Conservation (phyloP, 345 rosid genomes). For the Gossypium anomalum region DNA sequence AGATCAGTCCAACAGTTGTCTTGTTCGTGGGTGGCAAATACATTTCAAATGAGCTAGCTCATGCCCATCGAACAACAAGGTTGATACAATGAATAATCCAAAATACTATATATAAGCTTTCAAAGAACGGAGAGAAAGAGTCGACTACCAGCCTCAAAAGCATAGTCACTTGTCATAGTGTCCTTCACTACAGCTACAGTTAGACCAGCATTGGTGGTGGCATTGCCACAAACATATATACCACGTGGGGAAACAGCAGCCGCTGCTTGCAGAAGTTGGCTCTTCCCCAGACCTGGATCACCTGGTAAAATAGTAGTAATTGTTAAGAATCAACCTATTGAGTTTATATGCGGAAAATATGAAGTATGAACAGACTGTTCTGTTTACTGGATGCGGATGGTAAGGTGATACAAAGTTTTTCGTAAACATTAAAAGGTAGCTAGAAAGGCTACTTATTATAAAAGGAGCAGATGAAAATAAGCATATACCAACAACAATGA, state of each 20-base stretch:
- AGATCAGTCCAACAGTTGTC: slow-evolving; percentile 76
- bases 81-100: not conserved
- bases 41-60: not conserved
- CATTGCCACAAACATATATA: slow-evolving; percentile 85
- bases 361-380: not conserved
- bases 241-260: slow-evolving; percentile 93
- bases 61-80: not conserved
- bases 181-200: slow-evolving; percentile 98
- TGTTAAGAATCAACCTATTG: not conserved
- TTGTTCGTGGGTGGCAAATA: not conserved
- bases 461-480: slow-evolving; percentile 13
- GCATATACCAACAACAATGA: slow-evolving; percentile 87
- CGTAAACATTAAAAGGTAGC: not conserved
- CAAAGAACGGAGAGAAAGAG: slow-evolving; percentile 22
- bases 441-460: not conserved
- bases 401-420: not conserved
- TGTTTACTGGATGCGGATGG: not conserved
- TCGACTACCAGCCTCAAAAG: slow-evolving; percentile 89
- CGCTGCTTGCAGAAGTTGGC: slow-evolving; percentile 97
- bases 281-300: slow-evolving; percentile 99
- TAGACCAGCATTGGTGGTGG: slow-evolving; percentile 34
- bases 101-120: not conserved
- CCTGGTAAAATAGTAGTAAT: slow-evolving; percentile 43
- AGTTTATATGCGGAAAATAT: not conserved
- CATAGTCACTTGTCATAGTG: slow-evolving; percentile 81